Percentiles rank a stretch among this genome's conserved stretches.
These are phyloP conservation scores for Cicer arietinum DNA, from an alignment of 306 rosid species.

Conservation along the genomic window DNA sequence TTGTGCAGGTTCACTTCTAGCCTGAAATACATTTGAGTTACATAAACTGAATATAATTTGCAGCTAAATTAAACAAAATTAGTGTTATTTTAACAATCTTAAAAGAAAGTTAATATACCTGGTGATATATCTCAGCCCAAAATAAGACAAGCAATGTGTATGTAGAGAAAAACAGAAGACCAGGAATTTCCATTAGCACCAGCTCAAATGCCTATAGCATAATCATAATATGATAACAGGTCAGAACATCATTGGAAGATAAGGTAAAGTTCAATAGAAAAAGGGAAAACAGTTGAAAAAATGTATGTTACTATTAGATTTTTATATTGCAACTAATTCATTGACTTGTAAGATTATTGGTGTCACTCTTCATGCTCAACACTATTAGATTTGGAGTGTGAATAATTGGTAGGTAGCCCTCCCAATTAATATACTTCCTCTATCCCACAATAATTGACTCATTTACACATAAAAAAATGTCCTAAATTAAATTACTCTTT, in stretches of 20 bases:
- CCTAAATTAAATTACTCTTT: too few relatives aligned
- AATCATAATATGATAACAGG: conserved; percentile 35
- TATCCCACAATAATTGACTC: too few relatives aligned
- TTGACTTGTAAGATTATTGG: too few relatives aligned
- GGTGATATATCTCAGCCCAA: conserved; percentile 90
- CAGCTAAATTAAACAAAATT: neutral
- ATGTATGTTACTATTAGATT: too few relatives aligned
- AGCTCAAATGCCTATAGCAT: conserved; percentile 59
- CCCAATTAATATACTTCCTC: too few relatives aligned
- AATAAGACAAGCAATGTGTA: conserved; percentile 77
- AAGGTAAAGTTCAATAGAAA: conserved; percentile 11
- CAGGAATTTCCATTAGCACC: conserved; percentile 80
- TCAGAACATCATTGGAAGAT: conserved; percentile 21
- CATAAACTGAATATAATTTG: conserved; percentile 20
- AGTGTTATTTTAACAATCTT: conserved; percentile 4
- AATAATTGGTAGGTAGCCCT: too few relatives aligned
- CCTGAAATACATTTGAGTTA: conserved; percentile 56
- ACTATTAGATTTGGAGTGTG: too few relatives aligned
- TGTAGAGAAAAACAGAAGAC: conserved; percentile 82
- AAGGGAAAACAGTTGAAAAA: neutral
- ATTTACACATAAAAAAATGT: too few relatives aligned
- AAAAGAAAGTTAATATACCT: conserved; percentile 54
- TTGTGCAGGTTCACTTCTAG: conserved; percentile 69
- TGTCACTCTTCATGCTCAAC: too few relatives aligned
- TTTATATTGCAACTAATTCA: too few relatives aligned